phyloP scores from a whole-genome alignment of 495 filamentous ascomycete genomes.

The Margaritispora aquatica region DNA sequence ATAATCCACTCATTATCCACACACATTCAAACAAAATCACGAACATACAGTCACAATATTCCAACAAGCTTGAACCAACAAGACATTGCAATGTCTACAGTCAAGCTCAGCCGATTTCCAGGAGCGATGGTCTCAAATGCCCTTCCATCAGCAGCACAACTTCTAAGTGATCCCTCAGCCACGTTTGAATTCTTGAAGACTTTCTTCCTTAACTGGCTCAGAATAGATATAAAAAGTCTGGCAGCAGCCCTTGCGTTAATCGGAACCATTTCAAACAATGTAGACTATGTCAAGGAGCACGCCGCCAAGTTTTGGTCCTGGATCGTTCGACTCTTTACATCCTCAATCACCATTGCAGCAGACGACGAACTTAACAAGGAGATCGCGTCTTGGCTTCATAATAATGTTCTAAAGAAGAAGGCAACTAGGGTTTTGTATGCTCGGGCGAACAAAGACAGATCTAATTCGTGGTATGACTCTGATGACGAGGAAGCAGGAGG shows the following conservation, averaged over 20 bases:
- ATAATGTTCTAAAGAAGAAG: slow-evolving; percentile 1
- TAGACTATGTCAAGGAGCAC: slow-evolving; percentile 18
- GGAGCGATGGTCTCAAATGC: too few species aligned
- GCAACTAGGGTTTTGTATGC: slow-evolving; percentile 5
- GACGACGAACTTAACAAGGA: slow-evolving; percentile 10
- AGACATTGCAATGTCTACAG: too few species aligned
- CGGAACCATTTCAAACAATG: slow-evolving; percentile 26
- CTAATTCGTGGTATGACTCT: too few species aligned
- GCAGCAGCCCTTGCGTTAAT: slow-evolving; percentile 26
- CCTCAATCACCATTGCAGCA: slow-evolving; percentile 8
- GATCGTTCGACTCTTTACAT: slow-evolving; percentile 9
- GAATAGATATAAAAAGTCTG: slow-evolving; percentile 28
- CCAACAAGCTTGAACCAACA: too few species aligned
- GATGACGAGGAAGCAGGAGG: too few species aligned
- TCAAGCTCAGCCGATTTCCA: too few species aligned
- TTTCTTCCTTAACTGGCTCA: slow-evolving; percentile 9
- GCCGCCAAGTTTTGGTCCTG: slow-evolving; percentile 16
- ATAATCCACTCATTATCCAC: too few species aligned
- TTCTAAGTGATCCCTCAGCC: neutral
- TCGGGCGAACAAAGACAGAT: slow-evolving; percentile 16
- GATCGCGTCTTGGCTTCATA: slow-evolving; percentile 7
- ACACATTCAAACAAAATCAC: too few species aligned
- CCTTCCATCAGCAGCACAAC: too few species aligned
- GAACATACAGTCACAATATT: too few species aligned
- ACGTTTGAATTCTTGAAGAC: neutral